Base-by-base conservation (phyloP, 169 alveolate species). In the Plasmodium relictum region DNA sequence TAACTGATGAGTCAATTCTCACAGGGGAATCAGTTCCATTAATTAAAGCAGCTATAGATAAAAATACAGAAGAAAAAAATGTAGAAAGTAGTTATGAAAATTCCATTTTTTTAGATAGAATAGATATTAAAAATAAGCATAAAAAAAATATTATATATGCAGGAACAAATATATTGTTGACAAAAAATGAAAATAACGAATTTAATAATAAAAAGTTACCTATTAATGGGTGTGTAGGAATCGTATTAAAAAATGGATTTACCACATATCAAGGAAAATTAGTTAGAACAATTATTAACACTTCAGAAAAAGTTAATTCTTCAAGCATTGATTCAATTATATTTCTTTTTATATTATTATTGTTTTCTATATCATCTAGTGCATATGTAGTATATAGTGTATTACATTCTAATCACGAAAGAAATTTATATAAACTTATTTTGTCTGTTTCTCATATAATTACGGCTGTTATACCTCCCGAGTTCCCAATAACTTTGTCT, bases 381-480 rank as follows among this genome's bases (percentile, higher is more conserved):
- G 95, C 94, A 54, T 97, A 97, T 80, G 99, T 99, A 10, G 92
- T 97, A 4, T 93, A 93, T 63, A 85, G 95, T 88, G 69, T 88
- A 22, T 73, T 89, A 37, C 69, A 90, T 18, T 58, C 92, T 0
- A 68, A 73, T 20, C 20, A 88, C 9, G 94, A 94, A 76, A 74
- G 78, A 20, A 74, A 74, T 50, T 73, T 88, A 41, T 96, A 97
- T 90, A 98, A 98, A 94, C 93, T 99, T 42, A 74, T 98, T 37
- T 93, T 99, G 10, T 96, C 99, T 56, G 98, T 98, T 76, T 95
- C 98, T n/a, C 97, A 98, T 54, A 98, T 99, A 70, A 95, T 99
- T 10, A 98, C 99, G 41, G 97, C 99, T 20, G 99, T 99, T 42
- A 99, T 99, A 9, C 99, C 99, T 5, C 99, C 99, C 50, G 99